Conservation (phyloP, 2,329 filamentous ascomycete species). For the Trichoderma sp. region DNA sequence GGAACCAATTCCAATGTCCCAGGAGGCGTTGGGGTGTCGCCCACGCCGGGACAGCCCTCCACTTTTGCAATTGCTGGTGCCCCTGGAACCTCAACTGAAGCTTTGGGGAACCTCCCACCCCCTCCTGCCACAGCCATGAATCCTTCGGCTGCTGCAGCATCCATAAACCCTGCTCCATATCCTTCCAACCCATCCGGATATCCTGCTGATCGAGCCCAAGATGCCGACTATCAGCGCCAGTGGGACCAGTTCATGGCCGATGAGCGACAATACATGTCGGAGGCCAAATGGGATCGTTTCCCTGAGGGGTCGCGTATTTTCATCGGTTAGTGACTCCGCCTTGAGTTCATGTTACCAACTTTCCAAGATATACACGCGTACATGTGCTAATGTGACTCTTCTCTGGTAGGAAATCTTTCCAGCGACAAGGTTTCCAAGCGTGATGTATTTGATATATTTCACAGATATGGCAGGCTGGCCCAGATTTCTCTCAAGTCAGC, state of each 20-base stretch:
- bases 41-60: conserved; percentile 34
- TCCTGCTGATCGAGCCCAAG: conserved; percentile 35
- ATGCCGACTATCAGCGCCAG: conserved; percentile 55
- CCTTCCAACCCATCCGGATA: conserved; percentile 30
- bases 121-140: conserved; percentile 31
- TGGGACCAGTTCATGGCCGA: conserved; percentile 73
- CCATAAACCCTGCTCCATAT: conserved; percentile 33
- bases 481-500: conserved; percentile 97
- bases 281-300: conserved; percentile 79
- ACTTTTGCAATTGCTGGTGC: conserved; percentile 34
- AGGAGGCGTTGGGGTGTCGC: conserved; percentile 30
- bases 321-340: conserved; percentile 59
- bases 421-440: conserved; percentile 91
- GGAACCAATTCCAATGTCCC: conserved; percentile 32
- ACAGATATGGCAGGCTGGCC: conserved; percentile 78
- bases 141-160: conserved; percentile 28
- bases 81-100: conserved; percentile 34
- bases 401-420: conserved; percentile 72
- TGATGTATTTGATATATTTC: conserved; percentile 89
- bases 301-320: conserved; percentile 75
- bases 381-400: conserved; percentile 23
- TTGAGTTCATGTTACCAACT: neutral
- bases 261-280: conserved; percentile 71
- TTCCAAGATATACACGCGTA: conserved; percentile 23
- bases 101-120: conserved; percentile 31